Evolutionary conservation across 257 asterid genomes (phyloP).

Genomic region (Solanum chaucha): DNA sequence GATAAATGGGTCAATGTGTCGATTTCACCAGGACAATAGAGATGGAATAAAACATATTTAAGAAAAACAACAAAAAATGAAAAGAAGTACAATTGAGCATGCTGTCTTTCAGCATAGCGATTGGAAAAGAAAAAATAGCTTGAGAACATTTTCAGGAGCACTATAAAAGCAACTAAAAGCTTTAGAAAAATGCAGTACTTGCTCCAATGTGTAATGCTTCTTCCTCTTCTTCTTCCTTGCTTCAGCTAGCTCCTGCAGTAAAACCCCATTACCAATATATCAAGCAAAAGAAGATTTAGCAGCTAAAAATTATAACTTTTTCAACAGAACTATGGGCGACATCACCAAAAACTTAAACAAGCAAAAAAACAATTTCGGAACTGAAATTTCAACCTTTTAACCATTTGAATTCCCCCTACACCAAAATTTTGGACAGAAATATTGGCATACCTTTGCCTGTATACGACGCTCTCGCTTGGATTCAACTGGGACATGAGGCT

Average conservation of each 20-base stretch:
- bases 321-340: neutral
- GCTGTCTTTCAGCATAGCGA: neutral
- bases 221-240: conserved; percentile 85
- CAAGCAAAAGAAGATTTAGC: neutral
- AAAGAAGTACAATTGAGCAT: neutral
- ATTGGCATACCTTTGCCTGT: conserved; percentile 48
- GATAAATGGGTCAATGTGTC: neutral
- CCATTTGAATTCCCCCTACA: neutral
- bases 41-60: neutral
- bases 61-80: neutral
- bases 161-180: neutral
- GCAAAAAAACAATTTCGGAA: neutral
- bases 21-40: neutral
- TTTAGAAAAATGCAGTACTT: conserved; percentile 28
- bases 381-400: neutral
- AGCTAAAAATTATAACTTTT: neutral
- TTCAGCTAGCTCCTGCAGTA: conserved; percentile 62
- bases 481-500: conserved; percentile 14
- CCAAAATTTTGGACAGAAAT: neutral
- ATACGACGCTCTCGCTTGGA: conserved; percentile 50
- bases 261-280: neutral
- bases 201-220: conserved; percentile 83
- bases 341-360: neutral
- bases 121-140: neutral
- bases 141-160: neutral